phyloP scores from a whole-genome alignment of 345 rosid species.

The Erodium maritimum region DNA sequence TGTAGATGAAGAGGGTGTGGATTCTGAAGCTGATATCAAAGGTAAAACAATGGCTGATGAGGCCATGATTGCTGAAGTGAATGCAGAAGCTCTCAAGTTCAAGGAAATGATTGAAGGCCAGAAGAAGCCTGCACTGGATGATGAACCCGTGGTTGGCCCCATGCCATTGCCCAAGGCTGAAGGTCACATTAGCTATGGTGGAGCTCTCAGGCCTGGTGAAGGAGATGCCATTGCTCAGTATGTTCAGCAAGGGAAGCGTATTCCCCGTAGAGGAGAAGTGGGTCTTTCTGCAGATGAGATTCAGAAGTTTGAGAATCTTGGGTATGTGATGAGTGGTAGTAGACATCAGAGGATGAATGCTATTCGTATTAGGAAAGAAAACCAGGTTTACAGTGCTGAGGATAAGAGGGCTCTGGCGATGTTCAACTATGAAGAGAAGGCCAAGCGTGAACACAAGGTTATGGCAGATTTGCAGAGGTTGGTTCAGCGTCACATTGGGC shows the following conservation, averaged over 20 bases:
- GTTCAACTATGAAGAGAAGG: slow-evolving; percentile 97
- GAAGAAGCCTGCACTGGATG: slow-evolving; percentile 58
- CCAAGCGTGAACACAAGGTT: slow-evolving; percentile 93
- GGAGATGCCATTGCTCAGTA: slow-evolving; percentile 98
- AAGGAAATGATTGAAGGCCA: slow-evolving; percentile 74
- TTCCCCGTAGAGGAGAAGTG: slow-evolving; percentile 99
- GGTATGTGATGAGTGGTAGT: slow-evolving; percentile 98
- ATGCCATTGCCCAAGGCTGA: slow-evolving; percentile 85
- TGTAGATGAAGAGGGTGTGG: slow-evolving; percentile 29
- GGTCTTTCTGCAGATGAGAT: slow-evolving; percentile 97
- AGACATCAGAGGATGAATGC: slow-evolving; percentile 99
- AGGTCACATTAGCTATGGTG: slow-evolving; percentile 96
- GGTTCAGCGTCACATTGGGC: slow-evolving; percentile 92
- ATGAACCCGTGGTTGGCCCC: slow-evolving; percentile 75
- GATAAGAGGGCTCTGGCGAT: slow-evolving; percentile 93
- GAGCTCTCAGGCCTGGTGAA: slow-evolving; percentile 97
- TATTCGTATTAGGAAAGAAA: slow-evolving; percentile 97
- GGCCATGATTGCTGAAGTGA: slow-evolving; percentile 30
- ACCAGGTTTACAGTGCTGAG: slow-evolving; percentile 97
- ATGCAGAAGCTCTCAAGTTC: slow-evolving; percentile 55
- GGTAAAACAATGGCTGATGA: slow-evolving; percentile 26
- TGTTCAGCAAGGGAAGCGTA: slow-evolving; percentile 98
- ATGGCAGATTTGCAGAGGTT: slow-evolving; percentile 91
- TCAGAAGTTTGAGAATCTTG: slow-evolving; percentile 79
- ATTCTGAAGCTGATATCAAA: slow-evolving; percentile 25